Evolutionary conservation across 257 asterid genomes (phyloP).

Genomic region (Sherardia arvensis): DNA sequence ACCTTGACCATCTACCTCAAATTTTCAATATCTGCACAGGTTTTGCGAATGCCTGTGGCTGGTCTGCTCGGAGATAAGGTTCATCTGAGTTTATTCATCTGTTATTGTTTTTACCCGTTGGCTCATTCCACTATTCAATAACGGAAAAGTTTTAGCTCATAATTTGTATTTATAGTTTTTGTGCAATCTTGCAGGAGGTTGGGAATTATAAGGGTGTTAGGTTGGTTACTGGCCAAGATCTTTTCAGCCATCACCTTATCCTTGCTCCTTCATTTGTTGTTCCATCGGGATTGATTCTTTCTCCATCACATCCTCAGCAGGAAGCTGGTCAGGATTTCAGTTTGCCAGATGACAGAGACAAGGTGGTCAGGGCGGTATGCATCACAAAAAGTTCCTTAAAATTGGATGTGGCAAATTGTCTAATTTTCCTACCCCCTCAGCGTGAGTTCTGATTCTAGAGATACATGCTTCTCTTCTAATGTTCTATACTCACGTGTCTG

Average conservation of each 20-base stretch:
- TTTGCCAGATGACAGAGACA: constrained; percentile 26
- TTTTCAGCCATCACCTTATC: constrained; percentile 63
- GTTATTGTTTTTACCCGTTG: not conserved
- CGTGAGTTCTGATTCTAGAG: constrained; percentile 29
- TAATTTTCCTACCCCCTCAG: constrained; percentile 73
- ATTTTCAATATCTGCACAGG: constrained; percentile 37
- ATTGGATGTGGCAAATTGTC: constrained; percentile 50
- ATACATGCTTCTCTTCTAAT: constrained; percentile 2
- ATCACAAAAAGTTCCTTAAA: constrained; percentile 52
- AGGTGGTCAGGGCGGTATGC: constrained; percentile 79
- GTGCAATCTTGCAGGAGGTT: constrained; percentile 36
- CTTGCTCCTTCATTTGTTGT: constrained; percentile 56
- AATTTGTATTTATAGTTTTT: constrained; percentile 15
- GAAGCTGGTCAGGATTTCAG: constrained; percentile 21
- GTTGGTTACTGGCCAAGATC: constrained; percentile 85
- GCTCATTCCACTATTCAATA: not conserved
- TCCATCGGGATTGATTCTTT: constrained; percentile 30
- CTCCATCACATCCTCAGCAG: constrained; percentile 20
- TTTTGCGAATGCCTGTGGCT: constrained; percentile 64
- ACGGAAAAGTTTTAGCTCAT: not conserved
- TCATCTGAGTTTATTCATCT: not conserved
- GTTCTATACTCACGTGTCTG: constrained; percentile 5
- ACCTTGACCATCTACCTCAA: constrained; percentile 5
- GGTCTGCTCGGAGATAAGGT: constrained; percentile 40
- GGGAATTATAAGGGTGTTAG: constrained; percentile 64